Evolutionary conservation across 192 early-diverging fungal species (phyloP).

Genomic region (Rhizoclosmatium sp.): DNA sequence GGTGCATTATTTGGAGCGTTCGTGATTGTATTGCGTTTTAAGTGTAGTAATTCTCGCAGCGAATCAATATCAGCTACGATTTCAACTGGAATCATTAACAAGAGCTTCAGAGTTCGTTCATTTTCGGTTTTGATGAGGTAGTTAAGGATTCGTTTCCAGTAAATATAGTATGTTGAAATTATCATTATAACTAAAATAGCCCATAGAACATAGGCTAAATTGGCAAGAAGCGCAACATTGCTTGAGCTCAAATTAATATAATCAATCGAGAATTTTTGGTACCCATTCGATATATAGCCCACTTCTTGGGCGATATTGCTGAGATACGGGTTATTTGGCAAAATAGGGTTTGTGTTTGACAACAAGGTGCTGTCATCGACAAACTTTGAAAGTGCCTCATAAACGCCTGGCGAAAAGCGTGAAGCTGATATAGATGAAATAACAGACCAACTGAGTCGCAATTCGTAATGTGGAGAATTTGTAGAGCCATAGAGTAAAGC

Average conservation of each 20-base stretch:
- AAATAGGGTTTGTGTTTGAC: conserved; percentile 19
- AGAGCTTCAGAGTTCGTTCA: conserved; percentile 39
- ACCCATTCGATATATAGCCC: neutral
- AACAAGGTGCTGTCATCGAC: conserved; percentile 3
- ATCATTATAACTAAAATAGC: conserved; percentile 22
- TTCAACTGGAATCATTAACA: conserved; percentile 43
- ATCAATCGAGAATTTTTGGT: conserved; percentile 3
- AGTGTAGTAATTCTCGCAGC: conserved; percentile 37
- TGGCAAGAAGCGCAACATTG: conserved; percentile 10
- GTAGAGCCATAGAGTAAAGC: conserved; percentile 36
- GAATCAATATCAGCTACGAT: conserved; percentile 45
- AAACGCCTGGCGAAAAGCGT: neutral
- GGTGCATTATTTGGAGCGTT: neutral
- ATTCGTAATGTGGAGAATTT: conserved; percentile 8
- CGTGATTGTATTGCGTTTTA: conserved; percentile 30
- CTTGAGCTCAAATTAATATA: neutral
- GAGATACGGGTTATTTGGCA: neutral
- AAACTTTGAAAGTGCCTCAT: conserved; percentile 24
- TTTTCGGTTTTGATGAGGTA: conserved; percentile 43
- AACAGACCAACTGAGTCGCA: neutral
- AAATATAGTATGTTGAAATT: conserved; percentile 31
- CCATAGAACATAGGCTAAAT: conserved; percentile 16
- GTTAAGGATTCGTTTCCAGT: conserved; percentile 34
- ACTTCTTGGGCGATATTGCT: neutral
- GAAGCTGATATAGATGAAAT: neutral